Evolutionary conservation across 306 rosid genomes (phyloP).

Genomic region (Senna tora): DNA sequence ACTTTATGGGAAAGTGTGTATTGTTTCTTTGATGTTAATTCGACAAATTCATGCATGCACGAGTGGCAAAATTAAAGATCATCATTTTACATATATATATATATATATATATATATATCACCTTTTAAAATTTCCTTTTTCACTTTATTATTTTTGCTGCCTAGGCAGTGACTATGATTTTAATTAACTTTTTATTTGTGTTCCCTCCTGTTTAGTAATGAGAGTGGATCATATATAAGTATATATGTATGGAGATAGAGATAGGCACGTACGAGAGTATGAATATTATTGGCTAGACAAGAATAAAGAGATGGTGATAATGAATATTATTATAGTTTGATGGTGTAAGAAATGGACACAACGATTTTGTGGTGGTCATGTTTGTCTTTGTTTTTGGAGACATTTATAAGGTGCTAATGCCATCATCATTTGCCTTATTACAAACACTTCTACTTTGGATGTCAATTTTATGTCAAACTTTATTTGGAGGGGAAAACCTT

Average conservation of each 20-base stretch:
- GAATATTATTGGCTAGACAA: slow-evolving; percentile 1
- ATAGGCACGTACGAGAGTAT: not conserved
- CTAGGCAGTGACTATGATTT: not conserved
- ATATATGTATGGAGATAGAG: no score
- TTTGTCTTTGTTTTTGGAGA: slow-evolving; percentile 17
- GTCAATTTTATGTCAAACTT: not conserved
- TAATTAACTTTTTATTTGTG: not conserved
- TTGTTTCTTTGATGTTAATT: not conserved
- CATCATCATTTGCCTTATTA: not conserved
- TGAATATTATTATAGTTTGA: not conserved
- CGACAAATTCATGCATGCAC: slow-evolving; percentile 29
- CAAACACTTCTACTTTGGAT: not conserved
- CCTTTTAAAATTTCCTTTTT: not conserved
- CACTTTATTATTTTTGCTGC: not conserved
- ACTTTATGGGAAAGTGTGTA: slow-evolving; percentile 13
- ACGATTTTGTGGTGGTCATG: slow-evolving; percentile 12
- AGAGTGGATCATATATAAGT: no score
- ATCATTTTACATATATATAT: no score
- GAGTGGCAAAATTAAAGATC: not conserved
- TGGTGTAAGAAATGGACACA: slow-evolving; percentile 2
- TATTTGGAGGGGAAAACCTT: not conserved
- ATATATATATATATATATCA: not conserved
- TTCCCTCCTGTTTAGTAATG: not conserved
- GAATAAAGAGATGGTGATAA: not conserved
- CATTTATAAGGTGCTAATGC: not conserved